A percentile compares a stretch with the other conserved stretches of the same genome.
phyloP scores from a whole-genome alignment of 2,329 filamentous ascomycete species.

The Gliomastix tumulicola region DNA sequence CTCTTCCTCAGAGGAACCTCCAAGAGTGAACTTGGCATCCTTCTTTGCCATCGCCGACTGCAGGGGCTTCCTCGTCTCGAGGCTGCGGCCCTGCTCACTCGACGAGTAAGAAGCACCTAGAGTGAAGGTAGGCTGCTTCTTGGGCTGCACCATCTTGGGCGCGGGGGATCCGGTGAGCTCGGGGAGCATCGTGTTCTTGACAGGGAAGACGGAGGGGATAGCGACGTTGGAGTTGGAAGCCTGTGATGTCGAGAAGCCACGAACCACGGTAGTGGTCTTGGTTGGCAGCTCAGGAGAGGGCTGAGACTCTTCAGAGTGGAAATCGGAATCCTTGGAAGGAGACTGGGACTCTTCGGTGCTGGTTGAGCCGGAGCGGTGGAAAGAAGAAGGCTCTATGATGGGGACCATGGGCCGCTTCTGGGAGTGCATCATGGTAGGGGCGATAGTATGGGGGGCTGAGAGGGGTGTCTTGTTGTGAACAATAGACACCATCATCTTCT shows the following conservation, averaged over 20 bases:
- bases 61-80: constrained; percentile 32
- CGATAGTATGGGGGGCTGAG: constrained; percentile 24
- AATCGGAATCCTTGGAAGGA: constrained; percentile 55
- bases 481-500: constrained; percentile 90
- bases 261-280: constrained; percentile 58
- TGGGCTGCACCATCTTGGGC: constrained; percentile 62
- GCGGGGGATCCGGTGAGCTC: constrained; percentile 50
- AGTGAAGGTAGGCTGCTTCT: constrained; percentile 57
- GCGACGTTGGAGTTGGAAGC: constrained; percentile 34
- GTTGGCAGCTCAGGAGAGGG: constrained; percentile 17
- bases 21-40: constrained; percentile 43
- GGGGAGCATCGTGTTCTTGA: constrained; percentile 49
- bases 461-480: constrained; percentile 73
- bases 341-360: constrained; percentile 31
- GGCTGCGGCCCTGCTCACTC: constrained; percentile 41
- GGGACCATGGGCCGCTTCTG: constrained; percentile 33
- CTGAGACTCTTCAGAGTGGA: constrained; percentile 17
- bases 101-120: constrained; percentile 81
- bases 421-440: constrained; percentile 22
- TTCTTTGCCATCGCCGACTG: constrained; percentile 20
- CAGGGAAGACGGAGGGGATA: constrained; percentile 37
- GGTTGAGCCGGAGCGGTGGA: constrained; percentile 31
- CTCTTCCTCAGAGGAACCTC: constrained; percentile 66
- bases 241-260: constrained; percentile 77
- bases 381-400: constrained; percentile 18